Percentiles rank a stretch among this genome's conserved stretches.
These are phyloP conservation scores for Phlegmacium glaucopus DNA, from an alignment of 768 basidiomycete species.

Conservation along the genomic window DNA sequence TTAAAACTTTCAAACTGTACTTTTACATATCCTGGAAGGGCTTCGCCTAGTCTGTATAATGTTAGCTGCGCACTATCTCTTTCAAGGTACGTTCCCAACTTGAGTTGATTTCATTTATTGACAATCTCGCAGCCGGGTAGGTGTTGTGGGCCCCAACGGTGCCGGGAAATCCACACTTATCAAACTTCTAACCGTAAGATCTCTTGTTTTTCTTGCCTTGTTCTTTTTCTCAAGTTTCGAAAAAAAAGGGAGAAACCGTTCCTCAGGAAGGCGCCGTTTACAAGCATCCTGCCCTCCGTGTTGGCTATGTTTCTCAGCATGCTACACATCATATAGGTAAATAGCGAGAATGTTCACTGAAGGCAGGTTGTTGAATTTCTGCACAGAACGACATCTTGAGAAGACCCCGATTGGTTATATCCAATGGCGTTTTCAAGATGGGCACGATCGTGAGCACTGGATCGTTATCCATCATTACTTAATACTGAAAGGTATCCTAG, in stretches of 20 bases:
- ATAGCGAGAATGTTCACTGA: conserved; percentile 9
- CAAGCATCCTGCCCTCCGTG: conserved; percentile 91
- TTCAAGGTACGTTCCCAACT: conserved; percentile 58
- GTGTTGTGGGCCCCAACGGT: conserved; percentile 90
- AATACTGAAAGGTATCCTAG: conserved; percentile 30
- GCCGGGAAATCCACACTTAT: conserved; percentile 96
- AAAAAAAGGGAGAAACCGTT: conserved; percentile 74
- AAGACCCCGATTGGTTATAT: conserved; percentile 97
- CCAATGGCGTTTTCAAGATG: conserved; percentile 99
- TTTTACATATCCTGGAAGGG: conserved; percentile 88
- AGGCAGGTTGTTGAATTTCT: neutral
- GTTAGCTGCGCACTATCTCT: conserved; percentile 93
- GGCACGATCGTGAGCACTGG: conserved; percentile 78
- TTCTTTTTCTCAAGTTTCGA: conserved; percentile 3
- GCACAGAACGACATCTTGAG: conserved; percentile 82
- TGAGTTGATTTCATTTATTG: conserved; percentile 13
- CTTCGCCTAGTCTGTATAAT: conserved; percentile 75
- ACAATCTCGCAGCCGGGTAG: conserved; percentile 65
- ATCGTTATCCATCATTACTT: conserved; percentile 2
- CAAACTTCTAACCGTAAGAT: conserved; percentile 81
- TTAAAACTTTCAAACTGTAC: conserved; percentile 90
- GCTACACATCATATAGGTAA: conserved; percentile 93
- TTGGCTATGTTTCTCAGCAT: conserved; percentile 97
- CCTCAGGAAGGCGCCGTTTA: conserved; percentile 91
- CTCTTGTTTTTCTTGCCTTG: conserved; percentile 4